Evolutionary conservation across 805 yeast species (phyloP).

Genomic region (Aciculoconidium aculeatum): DNA sequence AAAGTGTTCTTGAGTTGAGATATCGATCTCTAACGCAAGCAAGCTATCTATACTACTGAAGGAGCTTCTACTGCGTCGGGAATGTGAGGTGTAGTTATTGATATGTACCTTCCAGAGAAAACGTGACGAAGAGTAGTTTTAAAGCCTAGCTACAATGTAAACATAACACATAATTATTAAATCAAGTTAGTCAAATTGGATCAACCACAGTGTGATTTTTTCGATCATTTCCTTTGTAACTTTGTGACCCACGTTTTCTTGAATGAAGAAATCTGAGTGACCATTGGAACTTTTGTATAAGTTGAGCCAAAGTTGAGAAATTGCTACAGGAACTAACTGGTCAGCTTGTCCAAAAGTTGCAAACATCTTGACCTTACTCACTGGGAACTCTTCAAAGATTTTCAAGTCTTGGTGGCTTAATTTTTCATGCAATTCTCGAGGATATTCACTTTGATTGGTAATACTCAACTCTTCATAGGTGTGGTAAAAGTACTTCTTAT

Average conservation of each 20-base stretch:
- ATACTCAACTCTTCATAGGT: conserved; percentile 30
- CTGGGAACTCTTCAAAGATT: conserved; percentile 31
- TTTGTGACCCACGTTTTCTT: conserved; percentile 29
- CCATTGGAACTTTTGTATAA: conserved; percentile 21
- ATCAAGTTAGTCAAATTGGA: background rate
- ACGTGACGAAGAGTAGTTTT: too few species aligned
- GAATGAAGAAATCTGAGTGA: conserved; percentile 20
- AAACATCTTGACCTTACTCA: conserved; percentile 24
- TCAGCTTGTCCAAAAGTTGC: conserved; percentile 34
- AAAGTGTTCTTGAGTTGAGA: too few species aligned
- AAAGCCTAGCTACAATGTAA: too few species aligned
- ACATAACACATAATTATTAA: too few species aligned
- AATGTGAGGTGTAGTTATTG: too few species aligned
- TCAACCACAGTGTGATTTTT: conserved; percentile 27
- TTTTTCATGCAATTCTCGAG: conserved; percentile 28
- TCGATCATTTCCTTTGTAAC: conserved; percentile 30
- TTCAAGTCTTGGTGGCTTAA: conserved; percentile 22
- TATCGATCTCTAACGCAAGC: too few species aligned
- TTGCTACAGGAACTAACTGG: conserved; percentile 29
- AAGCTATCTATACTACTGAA: too few species aligned
- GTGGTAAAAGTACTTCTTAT: conserved; percentile 26
- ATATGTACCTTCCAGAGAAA: too few species aligned
- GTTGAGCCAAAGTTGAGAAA: conserved; percentile 28
- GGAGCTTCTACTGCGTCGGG: too few species aligned
- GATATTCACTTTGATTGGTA: conserved; percentile 22